Evolutionary conservation across 257 asterid genomes (phyloP).

Genomic region (Primulina eburnea): DNA sequence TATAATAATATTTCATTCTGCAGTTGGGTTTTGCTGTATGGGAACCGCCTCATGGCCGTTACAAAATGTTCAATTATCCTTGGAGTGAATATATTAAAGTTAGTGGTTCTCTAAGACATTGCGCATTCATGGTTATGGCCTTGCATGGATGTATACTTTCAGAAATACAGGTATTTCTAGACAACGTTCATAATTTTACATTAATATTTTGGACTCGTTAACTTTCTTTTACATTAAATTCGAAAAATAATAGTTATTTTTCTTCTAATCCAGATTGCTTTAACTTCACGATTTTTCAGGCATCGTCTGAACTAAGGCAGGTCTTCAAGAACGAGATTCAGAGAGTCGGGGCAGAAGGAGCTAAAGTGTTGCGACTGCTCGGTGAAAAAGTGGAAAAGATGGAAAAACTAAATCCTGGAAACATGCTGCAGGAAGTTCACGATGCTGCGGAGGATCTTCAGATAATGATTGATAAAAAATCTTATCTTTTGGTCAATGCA

Average conservation of each 20-base stretch:
- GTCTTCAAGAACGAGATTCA: slow-evolving; percentile 62
- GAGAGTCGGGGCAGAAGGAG: slow-evolving; percentile 82
- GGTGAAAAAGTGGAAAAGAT: slow-evolving; percentile 89
- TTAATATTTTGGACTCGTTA: neutral
- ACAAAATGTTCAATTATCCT: slow-evolving; percentile 84
- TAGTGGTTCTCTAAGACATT: slow-evolving; percentile 88
- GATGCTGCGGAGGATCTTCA: slow-evolving; percentile 91
- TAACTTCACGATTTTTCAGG: slow-evolving; percentile 39
- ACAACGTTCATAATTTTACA: neutral
- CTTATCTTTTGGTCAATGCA: slow-evolving; percentile 80
- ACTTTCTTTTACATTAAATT: neutral
- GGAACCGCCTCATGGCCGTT: slow-evolving; percentile 99
- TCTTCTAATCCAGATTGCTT: neutral
- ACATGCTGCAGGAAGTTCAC: slow-evolving; percentile 68
- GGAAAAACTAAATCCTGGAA: slow-evolving; percentile 69
- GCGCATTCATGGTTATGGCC: slow-evolving; percentile 98
- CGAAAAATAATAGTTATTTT: neutral
- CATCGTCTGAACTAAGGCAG: slow-evolving; percentile 69
- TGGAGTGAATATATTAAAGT: slow-evolving; percentile 87
- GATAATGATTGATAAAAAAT: slow-evolving; percentile 73
- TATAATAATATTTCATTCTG: slow-evolving; percentile 1
- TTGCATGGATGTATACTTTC: slow-evolving; percentile 95
- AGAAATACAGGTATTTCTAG: slow-evolving; percentile 76
- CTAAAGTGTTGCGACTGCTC: slow-evolving; percentile 62
- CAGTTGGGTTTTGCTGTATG: slow-evolving; percentile 83